These are phyloP conservation scores for Neurospora cerealis DNA, from an alignment of 495 filamentous ascomycete species.

Conservation along the genomic window DNA sequence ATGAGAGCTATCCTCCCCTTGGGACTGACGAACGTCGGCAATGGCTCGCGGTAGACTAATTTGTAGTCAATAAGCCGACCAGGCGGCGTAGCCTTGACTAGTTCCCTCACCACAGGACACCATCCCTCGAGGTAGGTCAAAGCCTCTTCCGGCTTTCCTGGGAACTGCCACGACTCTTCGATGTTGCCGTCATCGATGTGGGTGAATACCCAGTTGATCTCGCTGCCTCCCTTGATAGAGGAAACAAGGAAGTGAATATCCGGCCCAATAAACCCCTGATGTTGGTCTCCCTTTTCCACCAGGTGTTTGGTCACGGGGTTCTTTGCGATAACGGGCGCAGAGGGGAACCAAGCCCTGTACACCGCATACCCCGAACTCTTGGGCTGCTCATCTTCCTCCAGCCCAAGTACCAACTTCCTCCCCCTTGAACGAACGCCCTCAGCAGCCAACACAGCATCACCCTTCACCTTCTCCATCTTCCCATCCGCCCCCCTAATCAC, in stretches of 20 bases:
- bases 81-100: constrained; percentile 49
- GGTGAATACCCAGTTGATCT: constrained; percentile 64
- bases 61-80: constrained; percentile 58
- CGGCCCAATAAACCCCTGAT: constrained; percentile 49
- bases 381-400: constrained; percentile 53
- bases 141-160: constrained; percentile 50
- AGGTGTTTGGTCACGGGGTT: constrained; percentile 52
- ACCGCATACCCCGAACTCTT: constrained; percentile 52
- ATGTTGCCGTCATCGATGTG: constrained; percentile 38
- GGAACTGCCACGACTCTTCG: constrained; percentile 56
- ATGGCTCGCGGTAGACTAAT: constrained; percentile 58
- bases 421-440: constrained; percentile 53
- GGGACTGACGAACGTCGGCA: constrained; percentile 54
- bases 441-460: constrained; percentile 51
- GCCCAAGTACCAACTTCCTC: constrained; percentile 50
- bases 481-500: constrained; percentile 15
- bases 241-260: constrained; percentile 57
- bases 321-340: constrained; percentile 45
- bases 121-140: constrained; percentile 50
- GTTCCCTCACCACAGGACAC: constrained; percentile 51
- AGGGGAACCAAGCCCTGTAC: constrained; percentile 48
- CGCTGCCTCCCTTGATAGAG: constrained; percentile 50
- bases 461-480: constrained; percentile 38
- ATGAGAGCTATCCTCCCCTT: constrained; percentile 50
- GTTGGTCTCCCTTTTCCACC: constrained; percentile 54